These are phyloP conservation scores for Ustilago curta DNA, from an alignment of 1,284 basidiomycete genomes.

Conservation along the genomic window DNA sequence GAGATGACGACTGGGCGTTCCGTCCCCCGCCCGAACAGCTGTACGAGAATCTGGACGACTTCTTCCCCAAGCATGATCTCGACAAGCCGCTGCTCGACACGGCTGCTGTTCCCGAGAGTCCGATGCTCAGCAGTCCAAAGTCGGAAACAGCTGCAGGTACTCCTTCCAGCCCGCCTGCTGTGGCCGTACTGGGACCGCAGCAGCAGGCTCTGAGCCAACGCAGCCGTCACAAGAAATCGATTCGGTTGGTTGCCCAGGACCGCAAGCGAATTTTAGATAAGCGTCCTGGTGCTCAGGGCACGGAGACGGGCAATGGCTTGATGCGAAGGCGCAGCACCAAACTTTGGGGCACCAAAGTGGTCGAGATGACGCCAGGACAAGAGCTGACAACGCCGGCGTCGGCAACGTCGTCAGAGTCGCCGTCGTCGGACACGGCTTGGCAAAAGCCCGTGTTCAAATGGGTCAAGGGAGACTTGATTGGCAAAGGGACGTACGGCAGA, in stretches of 20 bases:
- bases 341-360: constrained; percentile 91
- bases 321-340: constrained; percentile 88
- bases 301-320: constrained; percentile 72
- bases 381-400: constrained; percentile 64
- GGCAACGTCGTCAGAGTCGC: constrained; percentile 63
- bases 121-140: constrained; percentile 68
- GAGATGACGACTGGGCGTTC: constrained; percentile 72
- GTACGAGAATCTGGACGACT: constrained; percentile 90
- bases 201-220: constrained; percentile 27
- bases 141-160: constrained; percentile 20
- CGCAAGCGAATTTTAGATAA: constrained; percentile 69
- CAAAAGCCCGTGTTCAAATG: constrained; percentile 84
- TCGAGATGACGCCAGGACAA: constrained; percentile 85
- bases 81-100: constrained; percentile 93
- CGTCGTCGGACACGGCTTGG: constrained; percentile 54
- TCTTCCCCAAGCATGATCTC: constrained; percentile 95
- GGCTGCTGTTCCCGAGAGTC: constrained; percentile 77
- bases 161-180: constrained; percentile 18
- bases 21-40: constrained; percentile 94
- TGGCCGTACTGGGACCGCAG: constrained; percentile 10
- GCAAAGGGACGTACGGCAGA: constrained; percentile 93
- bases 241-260: constrained; percentile 85
- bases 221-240: constrained; percentile 80
- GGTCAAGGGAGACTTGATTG: constrained; percentile 97
- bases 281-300: constrained; percentile 66